phyloP scores from a whole-genome alignment of 1,139 yeast species.

The Zygoascus sp. region DNA sequence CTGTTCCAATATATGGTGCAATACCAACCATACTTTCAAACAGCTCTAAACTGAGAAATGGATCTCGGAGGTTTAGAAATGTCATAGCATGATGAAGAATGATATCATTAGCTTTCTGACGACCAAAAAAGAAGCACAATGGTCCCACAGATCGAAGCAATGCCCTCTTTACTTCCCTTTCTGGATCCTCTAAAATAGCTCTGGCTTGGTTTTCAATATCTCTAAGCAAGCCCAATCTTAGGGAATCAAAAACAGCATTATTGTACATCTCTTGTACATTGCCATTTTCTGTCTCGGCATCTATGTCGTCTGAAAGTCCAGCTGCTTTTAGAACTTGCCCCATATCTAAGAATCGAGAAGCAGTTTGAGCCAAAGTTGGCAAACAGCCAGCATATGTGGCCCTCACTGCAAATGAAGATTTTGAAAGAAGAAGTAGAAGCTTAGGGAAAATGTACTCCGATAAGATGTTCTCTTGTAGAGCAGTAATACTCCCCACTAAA shows the following conservation, averaged over 20 bases:
- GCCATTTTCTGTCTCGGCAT: conserved; percentile 42
- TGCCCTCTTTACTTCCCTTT: conserved; percentile 62
- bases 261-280: conserved; percentile 23
- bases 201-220: conserved; percentile 59
- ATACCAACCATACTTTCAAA: conserved; percentile 72
- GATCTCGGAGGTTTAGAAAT: conserved; percentile 74
- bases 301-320: conserved; percentile 37
- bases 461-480: conserved; percentile 69
- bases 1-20: conserved; percentile 74
- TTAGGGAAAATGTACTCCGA: conserved; percentile 81
- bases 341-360: conserved; percentile 63
- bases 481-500: conserved; percentile 64
- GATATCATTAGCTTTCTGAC: conserved; percentile 81
- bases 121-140: conserved; percentile 76
- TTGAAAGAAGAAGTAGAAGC: conserved; percentile 44
- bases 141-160: conserved; percentile 66
- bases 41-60: conserved; percentile 63
- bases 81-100: conserved; percentile 88
- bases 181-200: conserved; percentile 62
- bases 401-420: conserved; percentile 47
- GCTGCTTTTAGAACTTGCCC: conserved; percentile 51
- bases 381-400: conserved; percentile 68
- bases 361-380: conserved; percentile 61
- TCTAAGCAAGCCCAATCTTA: conserved; percentile 31
- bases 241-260: conserved; percentile 34